Conservation (phyloP, 1,139 yeast genomes). For the Kodamaea anthophila region DNA sequence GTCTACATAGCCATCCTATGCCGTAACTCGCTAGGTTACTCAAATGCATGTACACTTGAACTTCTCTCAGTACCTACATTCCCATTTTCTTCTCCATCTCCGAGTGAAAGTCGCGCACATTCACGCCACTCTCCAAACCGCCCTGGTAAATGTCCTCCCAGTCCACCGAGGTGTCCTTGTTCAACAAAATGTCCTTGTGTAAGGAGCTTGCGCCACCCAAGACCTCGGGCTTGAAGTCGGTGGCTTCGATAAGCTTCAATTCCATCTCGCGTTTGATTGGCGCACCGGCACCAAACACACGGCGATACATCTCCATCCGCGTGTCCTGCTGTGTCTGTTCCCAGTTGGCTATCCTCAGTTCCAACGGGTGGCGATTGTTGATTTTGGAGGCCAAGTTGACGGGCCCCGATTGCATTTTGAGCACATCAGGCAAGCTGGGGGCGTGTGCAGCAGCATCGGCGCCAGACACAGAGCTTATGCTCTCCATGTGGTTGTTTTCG, state of each 20-base stretch:
- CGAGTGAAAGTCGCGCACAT: constrained; percentile 52
- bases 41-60: too few relatives aligned
- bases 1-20: too few relatives aligned
- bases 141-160: constrained; percentile 89
- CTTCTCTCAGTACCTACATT: constrained; percentile 32
- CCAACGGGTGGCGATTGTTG: constrained; percentile 85
- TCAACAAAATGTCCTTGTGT: constrained; percentile 73
- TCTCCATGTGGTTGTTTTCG: constrained; percentile 30
- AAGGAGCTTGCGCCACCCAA: constrained; percentile 51
- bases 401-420: constrained; percentile 56
- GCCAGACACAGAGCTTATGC: constrained; percentile 41
- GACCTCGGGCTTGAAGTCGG: constrained; percentile 66
- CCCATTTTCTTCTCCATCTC: constrained; percentile 55
- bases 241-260: constrained; percentile 60
- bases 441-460: constrained; percentile 55
- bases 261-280: constrained; percentile 91
- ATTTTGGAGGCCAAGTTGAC: constrained; percentile 57
- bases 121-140: constrained; percentile 38
- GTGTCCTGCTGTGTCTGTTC: constrained; percentile 67
- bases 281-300: constrained; percentile 88
- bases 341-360: constrained; percentile 71
- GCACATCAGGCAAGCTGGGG: constrained; percentile 55
- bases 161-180: constrained; percentile 69
- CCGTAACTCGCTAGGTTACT: too few relatives aligned
- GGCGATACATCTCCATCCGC: constrained; percentile 71